Evolutionary conservation across 352 stramenopile genomes (phyloP).

Genomic region (Pythium dissotocum): DNA sequence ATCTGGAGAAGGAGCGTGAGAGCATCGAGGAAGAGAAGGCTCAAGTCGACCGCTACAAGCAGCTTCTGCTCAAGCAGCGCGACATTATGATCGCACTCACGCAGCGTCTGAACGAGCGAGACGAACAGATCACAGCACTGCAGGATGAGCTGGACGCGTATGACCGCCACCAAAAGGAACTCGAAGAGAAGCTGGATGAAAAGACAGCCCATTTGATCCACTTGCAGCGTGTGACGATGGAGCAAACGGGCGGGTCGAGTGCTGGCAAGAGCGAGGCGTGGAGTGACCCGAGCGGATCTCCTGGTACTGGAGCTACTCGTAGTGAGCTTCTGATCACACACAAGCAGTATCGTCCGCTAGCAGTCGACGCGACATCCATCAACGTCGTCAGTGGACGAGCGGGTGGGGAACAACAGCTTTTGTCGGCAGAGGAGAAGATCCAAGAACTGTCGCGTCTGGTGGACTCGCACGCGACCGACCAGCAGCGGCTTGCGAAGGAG

Average conservation of each 20-base stretch:
- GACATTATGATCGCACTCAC: slow-evolving; percentile 97
- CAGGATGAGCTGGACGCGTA: slow-evolving; percentile 95
- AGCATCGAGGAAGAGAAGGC: slow-evolving; percentile 95
- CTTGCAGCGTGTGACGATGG: slow-evolving; percentile 90
- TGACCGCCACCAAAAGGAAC: slow-evolving; percentile 90
- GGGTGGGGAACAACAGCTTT: slow-evolving; percentile 23
- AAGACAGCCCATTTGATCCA: slow-evolving; percentile 94
- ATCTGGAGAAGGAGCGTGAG: slow-evolving; percentile 93
- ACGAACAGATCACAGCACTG: slow-evolving; percentile 95
- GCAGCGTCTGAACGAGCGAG: slow-evolving; percentile 92
- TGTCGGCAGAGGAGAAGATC: slow-evolving; percentile 87
- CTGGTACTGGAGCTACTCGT: neutral
- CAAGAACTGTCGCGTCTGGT: slow-evolving; percentile 71
- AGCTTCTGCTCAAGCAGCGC: slow-evolving; percentile 94
- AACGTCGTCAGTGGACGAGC: slow-evolving; percentile 18
- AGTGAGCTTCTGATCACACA: slow-evolving; percentile 56
- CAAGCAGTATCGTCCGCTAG: slow-evolving; percentile 70
- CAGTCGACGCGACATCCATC: slow-evolving; percentile 5
- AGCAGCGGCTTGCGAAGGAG: slow-evolving; percentile 65
- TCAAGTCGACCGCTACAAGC: slow-evolving; percentile 95
- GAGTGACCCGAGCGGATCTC: neutral
- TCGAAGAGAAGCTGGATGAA: slow-evolving; percentile 94
- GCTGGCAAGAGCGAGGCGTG: neutral
- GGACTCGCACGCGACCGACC: slow-evolving; percentile 54
- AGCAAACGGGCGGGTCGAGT: slow-evolving; percentile 50